Percentiles rank a stretch among this genome's conserved stretches.
phyloP scores from a whole-genome alignment of 2,329 filamentous ascomycete genomes.

The Fusarium transvaalense region DNA sequence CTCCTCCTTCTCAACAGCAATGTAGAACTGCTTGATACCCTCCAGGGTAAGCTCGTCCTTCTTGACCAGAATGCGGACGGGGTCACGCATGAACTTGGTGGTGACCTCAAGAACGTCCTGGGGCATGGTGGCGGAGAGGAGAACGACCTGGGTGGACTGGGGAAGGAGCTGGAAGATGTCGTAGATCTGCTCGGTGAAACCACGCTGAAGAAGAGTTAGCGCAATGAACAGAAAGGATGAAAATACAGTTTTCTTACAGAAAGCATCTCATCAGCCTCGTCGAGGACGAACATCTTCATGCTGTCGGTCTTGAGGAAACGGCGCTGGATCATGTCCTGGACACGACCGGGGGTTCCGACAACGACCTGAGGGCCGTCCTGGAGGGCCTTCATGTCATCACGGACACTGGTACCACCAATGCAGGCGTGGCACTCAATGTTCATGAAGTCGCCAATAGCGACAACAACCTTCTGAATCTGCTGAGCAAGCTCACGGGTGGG shows the following conservation, averaged over 20 bases:
- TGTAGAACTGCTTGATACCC: slow-evolving; percentile 99
- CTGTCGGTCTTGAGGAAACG: slow-evolving; percentile 95
- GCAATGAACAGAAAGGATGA: not conserved
- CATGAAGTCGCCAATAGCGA: slow-evolving; percentile 99
- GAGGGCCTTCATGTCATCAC: slow-evolving; percentile 98
- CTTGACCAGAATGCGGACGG: slow-evolving; percentile 99
- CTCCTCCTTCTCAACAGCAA: slow-evolving; percentile 99
- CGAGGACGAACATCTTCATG: slow-evolving; percentile 99
- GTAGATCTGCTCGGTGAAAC: slow-evolving; percentile 99
- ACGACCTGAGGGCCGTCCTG: slow-evolving; percentile 97
- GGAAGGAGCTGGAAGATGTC: slow-evolving; percentile 99
- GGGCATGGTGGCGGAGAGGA: slow-evolving; percentile 98
- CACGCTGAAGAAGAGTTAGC: slow-evolving; percentile 71
- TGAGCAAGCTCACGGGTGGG: slow-evolving; percentile 98
- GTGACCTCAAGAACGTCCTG: slow-evolving; percentile 99
- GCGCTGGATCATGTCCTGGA: slow-evolving; percentile 99
- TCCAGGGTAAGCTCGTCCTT: slow-evolving; percentile 99
- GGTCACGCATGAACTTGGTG: slow-evolving; percentile 99
- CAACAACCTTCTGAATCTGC: slow-evolving; percentile 99
- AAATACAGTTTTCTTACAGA: slow-evolving; percentile 68
- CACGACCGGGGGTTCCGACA: slow-evolving; percentile 97
- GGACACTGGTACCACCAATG: slow-evolving; percentile 97
- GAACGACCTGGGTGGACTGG: slow-evolving; percentile 97
- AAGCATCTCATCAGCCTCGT: slow-evolving; percentile 99
- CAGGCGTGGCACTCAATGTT: slow-evolving; percentile 98